Percentiles rank a stretch among this genome's conserved stretches.
Conservation (phyloP, 1,139 yeast species). For the Geotrichum klebahnii region DNA sequence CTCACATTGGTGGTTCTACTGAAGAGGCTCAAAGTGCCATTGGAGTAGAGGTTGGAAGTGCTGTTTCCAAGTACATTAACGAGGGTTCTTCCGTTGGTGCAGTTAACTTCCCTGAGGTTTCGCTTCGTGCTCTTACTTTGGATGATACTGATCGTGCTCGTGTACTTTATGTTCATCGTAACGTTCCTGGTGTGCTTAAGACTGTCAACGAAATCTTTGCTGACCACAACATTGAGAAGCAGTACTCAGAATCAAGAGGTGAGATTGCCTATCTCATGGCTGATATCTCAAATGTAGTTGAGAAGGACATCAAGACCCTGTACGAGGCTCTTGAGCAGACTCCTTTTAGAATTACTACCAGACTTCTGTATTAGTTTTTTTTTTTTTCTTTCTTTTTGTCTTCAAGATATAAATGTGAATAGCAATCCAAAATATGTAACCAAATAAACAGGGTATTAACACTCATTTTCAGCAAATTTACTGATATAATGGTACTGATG, state of each 20-base stretch:
- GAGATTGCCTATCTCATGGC: conserved; percentile 98
- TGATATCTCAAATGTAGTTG: conserved; percentile 83
- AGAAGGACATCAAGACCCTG: conserved; percentile 74
- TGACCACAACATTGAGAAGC: conserved; percentile 94
- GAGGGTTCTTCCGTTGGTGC: conserved; percentile 97
- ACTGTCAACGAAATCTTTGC: conserved; percentile 95
- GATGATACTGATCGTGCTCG: conserved; percentile 80
- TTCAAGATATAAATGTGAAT: not conserved
- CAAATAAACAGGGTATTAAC: not conserved
- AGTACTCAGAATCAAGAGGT: conserved; percentile 92
- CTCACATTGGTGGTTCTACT: conserved; percentile 98
- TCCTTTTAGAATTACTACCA: conserved; percentile 84
- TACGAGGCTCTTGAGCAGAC: conserved; percentile 86
- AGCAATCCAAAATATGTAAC: not conserved
- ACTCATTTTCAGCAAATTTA: too few relatives aligned
- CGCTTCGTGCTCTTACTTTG: conserved; percentile 84
- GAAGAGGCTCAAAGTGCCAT: conserved; percentile 98
- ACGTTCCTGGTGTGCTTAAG: conserved; percentile 97
- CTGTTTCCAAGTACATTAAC: conserved; percentile 84
- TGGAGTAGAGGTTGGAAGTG: conserved; percentile 89
- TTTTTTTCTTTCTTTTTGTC: not conserved
- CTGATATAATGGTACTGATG: too few relatives aligned
- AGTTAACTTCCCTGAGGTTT: conserved; percentile 98
- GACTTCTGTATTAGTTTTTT: conserved; percentile 65
- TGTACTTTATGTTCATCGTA: conserved; percentile 92